Evolutionary conservation across 2,329 filamentous ascomycete genomes (phyloP).

Genomic region (Ceratocystis cubensis): DNA sequence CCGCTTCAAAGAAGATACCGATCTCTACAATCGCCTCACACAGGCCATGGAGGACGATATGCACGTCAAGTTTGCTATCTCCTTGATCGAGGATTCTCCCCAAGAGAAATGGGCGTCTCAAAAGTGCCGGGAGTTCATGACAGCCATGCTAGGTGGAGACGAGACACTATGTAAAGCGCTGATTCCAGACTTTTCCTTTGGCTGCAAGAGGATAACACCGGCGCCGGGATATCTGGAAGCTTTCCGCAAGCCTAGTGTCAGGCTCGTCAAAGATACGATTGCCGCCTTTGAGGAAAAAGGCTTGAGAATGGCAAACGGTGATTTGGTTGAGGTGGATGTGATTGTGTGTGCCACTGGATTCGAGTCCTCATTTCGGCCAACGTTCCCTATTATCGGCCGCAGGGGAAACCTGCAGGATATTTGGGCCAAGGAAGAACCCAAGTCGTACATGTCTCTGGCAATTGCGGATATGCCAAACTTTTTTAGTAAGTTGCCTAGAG

Average conservation of each 20-base stretch:
- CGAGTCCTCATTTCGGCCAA: constrained; percentile 40
- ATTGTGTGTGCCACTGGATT: constrained; percentile 49
- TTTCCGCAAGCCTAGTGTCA: constrained; percentile 36
- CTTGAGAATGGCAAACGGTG: constrained; percentile 36
- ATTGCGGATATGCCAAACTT: constrained; percentile 42
- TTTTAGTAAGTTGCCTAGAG: constrained; percentile 33
- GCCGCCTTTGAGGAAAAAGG: constrained; percentile 36
- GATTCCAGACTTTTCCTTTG: constrained; percentile 39
- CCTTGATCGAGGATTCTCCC: constrained; percentile 33
- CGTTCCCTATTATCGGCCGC: constrained; percentile 39
- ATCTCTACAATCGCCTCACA: constrained; percentile 36
- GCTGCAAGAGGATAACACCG: constrained; percentile 39
- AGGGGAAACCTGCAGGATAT: constrained; percentile 40
- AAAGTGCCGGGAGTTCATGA: constrained; percentile 38
- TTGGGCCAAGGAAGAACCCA: constrained; percentile 34
- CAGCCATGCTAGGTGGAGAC: constrained; percentile 35
- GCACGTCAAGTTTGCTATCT: constrained; percentile 34
- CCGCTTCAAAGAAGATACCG: constrained; percentile 35
- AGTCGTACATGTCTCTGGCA: constrained; percentile 43
- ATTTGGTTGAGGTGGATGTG: constrained; percentile 40
- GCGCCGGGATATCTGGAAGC: constrained; percentile 39
- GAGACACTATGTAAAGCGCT: constrained; percentile 38
- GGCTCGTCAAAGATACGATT: constrained; percentile 37
- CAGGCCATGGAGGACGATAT: constrained; percentile 36
- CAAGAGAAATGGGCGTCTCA: constrained; percentile 32